phyloP scores from a whole-genome alignment of 306 rosid genomes.

The Senna siamea region DNA sequence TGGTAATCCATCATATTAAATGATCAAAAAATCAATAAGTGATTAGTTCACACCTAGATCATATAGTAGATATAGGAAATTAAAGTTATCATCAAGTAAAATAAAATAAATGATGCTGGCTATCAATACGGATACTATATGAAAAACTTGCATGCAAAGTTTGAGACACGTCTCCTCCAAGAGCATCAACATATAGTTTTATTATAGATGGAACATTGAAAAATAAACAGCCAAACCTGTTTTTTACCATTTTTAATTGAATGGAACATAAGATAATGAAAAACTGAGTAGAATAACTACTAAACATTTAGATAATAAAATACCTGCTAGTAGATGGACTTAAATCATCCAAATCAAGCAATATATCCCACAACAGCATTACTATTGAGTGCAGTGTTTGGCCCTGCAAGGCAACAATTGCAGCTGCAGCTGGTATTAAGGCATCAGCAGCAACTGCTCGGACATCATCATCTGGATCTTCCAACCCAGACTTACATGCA shows the following conservation, averaged over 20 bases:
- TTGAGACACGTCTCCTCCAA: not conserved
- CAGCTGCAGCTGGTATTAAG: constrained; percentile 82
- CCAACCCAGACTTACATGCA: constrained; percentile 92
- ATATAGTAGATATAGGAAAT: too few species aligned
- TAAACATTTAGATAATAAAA: constrained; percentile 8
- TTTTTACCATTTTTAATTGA: not conserved
- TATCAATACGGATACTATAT: not conserved
- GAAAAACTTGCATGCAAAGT: not conserved
- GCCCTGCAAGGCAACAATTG: constrained; percentile 81
- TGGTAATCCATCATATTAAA: not conserved
- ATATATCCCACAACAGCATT: constrained; percentile 93
- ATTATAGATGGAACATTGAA: not conserved
- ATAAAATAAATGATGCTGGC: not conserved
- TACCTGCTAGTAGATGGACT: constrained; percentile 99
- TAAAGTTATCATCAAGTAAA: not conserved
- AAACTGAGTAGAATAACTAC: not conserved
- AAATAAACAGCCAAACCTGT: constrained; percentile 15
- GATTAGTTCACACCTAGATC: too few species aligned
- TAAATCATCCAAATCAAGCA: constrained; percentile 97
- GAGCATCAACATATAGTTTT: too few species aligned
- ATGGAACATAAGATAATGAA: constrained; percentile 6
- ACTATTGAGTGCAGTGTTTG: constrained; percentile 79
- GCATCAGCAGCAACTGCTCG: constrained; percentile 99
- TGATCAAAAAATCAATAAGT: too few species aligned
- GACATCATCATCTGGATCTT: constrained; percentile 98